Evolutionary conservation across 2,329 filamentous ascomycete genomes (phyloP), one percentile per base, ranked within the genome.

Genomic region (Fusarium guadeloupense): DNA sequence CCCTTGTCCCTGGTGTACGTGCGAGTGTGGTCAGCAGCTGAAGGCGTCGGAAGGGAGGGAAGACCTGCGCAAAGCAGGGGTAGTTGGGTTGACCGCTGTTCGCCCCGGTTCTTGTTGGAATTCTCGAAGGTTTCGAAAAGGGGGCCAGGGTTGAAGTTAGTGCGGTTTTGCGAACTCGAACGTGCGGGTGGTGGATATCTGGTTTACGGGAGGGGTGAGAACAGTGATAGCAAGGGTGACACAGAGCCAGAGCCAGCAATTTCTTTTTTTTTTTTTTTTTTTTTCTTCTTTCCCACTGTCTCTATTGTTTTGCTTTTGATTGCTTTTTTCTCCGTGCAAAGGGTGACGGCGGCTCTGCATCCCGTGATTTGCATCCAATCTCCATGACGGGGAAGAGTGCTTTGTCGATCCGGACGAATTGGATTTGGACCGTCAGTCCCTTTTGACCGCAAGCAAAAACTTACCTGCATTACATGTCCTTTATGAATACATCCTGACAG

Each of bases 81-180:
- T 49, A 13, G 45, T 54, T 49, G 53, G 66, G 54, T 59, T 70
- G 68, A 70, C 68, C 68, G 68, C 68, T 60, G 64, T 65, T 70
- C 66, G 62, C 62, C 66, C 68, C 68, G 35, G 55, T 62, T 69
- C 59, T 68, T 55, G 47, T 60, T 66, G 46, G 62, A 52, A 70
- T 70, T 70, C 68, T 70, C 66, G 68, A 70, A 70, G 68, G 66
- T 69, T 70, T 70, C 68, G 68, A 70, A 70, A 64, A 70, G 55
- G 62, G 61, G 66, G 66, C 66, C 57, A 65, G 62, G 68, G 64
- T 65, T 54, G 43, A 50, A 33, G 41, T 45, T 52, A 49, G 66
- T 64, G 64, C 59, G 61, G 55, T 45, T n/a, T 66, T 59, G 53
- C 49, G 62, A 69, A 55, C 60, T 62, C 38, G 51, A 61, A 66